Conservation (phyloP, 2,329 filamentous ascomycete species). For the Penicillium sp. region DNA sequence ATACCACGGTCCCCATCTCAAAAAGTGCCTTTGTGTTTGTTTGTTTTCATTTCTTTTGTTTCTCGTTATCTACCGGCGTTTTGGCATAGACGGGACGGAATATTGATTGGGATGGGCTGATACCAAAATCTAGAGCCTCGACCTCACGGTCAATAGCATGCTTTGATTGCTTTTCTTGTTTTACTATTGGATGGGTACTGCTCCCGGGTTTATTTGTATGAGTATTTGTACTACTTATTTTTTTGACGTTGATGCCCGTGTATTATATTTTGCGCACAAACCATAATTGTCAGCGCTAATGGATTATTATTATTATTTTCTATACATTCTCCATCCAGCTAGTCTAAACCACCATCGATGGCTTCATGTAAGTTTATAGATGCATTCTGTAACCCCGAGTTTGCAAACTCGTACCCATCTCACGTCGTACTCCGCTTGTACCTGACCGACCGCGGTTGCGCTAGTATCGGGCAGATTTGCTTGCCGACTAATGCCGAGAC, state of each 20-base stretch:
- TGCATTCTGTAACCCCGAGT: background rate
- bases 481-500: constrained; percentile 21
- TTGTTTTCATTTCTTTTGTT: constrained; percentile 16
- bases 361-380: background rate
- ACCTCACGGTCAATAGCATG: constrained; percentile 39
- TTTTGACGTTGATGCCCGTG: constrained; percentile 23
- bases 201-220: constrained; percentile 11
- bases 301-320: background rate
- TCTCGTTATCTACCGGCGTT: constrained; percentile 35
- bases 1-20: constrained; percentile 14
- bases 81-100: constrained; percentile 40
- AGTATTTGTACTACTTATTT: constrained; percentile 18
- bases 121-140: constrained; percentile 42
- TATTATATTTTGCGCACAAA: constrained; percentile 10
- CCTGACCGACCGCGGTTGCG: constrained; percentile 14
- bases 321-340: background rate
- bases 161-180: constrained; percentile 23
- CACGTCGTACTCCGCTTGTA: constrained; percentile 8
- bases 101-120: constrained; percentile 39
- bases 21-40: constrained; percentile 27
- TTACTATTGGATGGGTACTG: constrained; percentile 15
- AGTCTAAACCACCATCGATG: constrained; percentile 13
- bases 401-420: background rate
- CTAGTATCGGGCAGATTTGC: constrained; percentile 29
- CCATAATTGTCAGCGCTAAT: constrained; percentile 10